Evolutionary conservation across 2,329 filamentous ascomycete genomes (phyloP).

Genomic region (Herpotrichia juniperi): DNA sequence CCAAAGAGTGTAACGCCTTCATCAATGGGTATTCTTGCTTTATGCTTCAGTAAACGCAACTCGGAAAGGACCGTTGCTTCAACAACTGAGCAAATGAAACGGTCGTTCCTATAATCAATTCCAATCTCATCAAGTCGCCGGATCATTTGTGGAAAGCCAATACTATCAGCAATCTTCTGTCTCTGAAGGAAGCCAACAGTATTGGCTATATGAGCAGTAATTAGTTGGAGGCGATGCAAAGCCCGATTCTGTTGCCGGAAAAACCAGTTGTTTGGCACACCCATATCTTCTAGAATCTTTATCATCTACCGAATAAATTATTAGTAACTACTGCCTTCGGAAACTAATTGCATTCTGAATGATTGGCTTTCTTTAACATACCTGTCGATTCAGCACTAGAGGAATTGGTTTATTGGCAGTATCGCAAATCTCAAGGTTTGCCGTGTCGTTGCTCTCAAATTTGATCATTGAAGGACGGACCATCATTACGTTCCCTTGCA

Average conservation of each 20-base stretch:
- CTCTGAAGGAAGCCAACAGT: constrained; percentile 68
- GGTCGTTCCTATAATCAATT: constrained; percentile 69
- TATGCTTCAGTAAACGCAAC: constrained; percentile 76
- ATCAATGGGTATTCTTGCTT: constrained; percentile 72
- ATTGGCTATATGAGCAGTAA: constrained; percentile 62
- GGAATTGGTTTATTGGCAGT: constrained; percentile 62
- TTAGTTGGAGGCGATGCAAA: constrained; percentile 64
- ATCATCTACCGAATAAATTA: constrained; percentile 66
- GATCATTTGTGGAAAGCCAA: constrained; percentile 67
- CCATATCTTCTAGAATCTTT: constrained; percentile 82
- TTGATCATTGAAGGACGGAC: constrained; percentile 55
- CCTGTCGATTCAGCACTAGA: constrained; percentile 6
- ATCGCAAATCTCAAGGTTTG: constrained; percentile 72
- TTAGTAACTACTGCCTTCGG: no score
- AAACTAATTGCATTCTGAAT: constrained; percentile 57
- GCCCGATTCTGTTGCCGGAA: constrained; percentile 63
- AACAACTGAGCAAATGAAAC: constrained; percentile 67
- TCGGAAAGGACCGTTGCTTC: constrained; percentile 72
- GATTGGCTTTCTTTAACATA: constrained; percentile 63
- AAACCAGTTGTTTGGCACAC: constrained; percentile 64
- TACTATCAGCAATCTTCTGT: constrained; percentile 63
- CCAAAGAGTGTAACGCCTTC: constrained; percentile 78
- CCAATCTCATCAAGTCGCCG: constrained; percentile 60
- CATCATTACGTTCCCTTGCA: constrained; percentile 45
- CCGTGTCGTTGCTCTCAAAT: constrained; percentile 59